Evolutionary conservation across 2,329 filamentous ascomycete species (phyloP).

Genomic region (Neurospora sp.): DNA sequence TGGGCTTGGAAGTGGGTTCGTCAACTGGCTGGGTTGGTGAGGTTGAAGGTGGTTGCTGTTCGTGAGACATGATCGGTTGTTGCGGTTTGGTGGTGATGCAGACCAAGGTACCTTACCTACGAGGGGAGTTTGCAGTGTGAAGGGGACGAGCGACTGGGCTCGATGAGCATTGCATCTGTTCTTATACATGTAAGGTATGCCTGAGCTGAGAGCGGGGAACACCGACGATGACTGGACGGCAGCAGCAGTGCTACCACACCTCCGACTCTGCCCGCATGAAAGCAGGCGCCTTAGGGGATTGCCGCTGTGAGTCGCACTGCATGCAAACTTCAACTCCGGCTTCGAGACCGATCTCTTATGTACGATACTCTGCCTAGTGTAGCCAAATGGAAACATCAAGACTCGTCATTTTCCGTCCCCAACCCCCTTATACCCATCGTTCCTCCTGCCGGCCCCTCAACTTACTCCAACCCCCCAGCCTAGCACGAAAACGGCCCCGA

Average conservation of each 20-base stretch:
- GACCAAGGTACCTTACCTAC: too few species aligned
- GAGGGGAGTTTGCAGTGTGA: neutral
- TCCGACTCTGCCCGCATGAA: neutral
- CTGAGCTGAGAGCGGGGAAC: neutral
- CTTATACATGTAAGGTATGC: neutral
- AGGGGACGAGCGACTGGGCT: neutral
- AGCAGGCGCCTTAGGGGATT: neutral
- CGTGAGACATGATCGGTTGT: neutral
- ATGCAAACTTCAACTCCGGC: neutral
- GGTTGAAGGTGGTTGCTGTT: neutral
- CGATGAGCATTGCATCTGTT: neutral
- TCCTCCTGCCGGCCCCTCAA: neutral
- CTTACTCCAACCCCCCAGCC: neutral
- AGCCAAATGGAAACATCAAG: neutral
- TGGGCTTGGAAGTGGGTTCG: neutral
- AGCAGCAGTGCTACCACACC: neutral
- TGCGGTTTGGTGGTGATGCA: neutral
- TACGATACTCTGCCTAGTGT: neutral
- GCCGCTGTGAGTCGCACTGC: neutral
- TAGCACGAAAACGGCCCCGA: conserved; percentile 15
- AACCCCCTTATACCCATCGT: neutral
- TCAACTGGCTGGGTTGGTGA: neutral
- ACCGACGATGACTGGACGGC: neutral
- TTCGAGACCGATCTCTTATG: neutral
- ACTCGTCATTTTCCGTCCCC: neutral